Evolutionary conservation across 2,329 filamentous ascomycete genomes (phyloP), one percentile per base, ranked within the genome.

Genomic region (Pezicula carpinea): DNA sequence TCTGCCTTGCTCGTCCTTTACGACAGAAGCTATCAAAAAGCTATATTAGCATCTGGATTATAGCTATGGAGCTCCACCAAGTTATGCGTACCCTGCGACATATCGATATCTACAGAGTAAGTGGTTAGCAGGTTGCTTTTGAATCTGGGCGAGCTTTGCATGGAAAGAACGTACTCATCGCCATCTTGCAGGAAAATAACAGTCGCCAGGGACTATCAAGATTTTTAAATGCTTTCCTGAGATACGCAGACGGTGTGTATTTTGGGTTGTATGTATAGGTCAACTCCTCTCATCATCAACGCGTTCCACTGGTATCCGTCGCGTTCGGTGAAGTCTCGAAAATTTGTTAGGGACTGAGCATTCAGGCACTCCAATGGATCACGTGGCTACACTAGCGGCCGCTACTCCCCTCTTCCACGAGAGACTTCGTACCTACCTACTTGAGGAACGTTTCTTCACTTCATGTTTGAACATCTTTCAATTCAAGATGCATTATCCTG

Each of bases 1-100:
- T 66, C 93, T 83, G 53, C 93, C 93, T 69, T 93, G 85, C 74
- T 99, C 93, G 78, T 99, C 93, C 76, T 96, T 96, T 77, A 96
- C 82, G 69, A 99, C 73, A 66, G 77, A 66, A 65, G 82, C 82
- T 85, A 49, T n/a, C 55, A 45, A 44, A 33, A 35, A 46, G 48
- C 51, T 51, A 34, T 45, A 44, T 63, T 51, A 64, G 61, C 32
- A 56, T 43, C 26, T 8, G 13, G 13, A 19, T 26, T 21, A 21
- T 5, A 18, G n/a, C 1, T 6, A 22, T 29, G 26, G 6, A 6
- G 19, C 19, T 31, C 32, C 13, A 26, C 41, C 7, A n/a, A 39
- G n/a, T 17, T 17, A 29, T 51, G 56, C 66, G 63, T 87, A 92
- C 87, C 87, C 68, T 91, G 89, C 54, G 85, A 85, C 72, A 91